These are phyloP conservation scores for Daldinia decipiens DNA, from an alignment of 495 filamentous ascomycete genomes.

Conservation along the genomic window DNA sequence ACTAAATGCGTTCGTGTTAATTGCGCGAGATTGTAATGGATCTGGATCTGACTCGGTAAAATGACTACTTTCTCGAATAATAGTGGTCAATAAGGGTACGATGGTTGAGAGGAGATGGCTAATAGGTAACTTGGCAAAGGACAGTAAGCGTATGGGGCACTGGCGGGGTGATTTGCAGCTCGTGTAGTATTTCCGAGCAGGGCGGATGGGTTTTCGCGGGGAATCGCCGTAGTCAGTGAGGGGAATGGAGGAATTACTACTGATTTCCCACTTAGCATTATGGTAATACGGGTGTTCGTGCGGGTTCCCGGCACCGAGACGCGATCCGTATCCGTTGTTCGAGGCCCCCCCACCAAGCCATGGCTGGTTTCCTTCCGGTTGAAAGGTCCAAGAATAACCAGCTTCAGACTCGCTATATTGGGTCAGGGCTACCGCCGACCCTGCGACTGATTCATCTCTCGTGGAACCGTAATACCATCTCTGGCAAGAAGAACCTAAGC, in stretches of 20 bases:
- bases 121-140: constrained; percentile 20
- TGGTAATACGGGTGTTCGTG: constrained; percentile 11
- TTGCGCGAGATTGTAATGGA: neutral
- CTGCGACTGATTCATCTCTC: constrained; percentile 21
- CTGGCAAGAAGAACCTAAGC: constrained; percentile 16
- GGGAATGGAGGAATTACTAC: constrained; percentile 16
- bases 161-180: neutral
- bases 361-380: constrained; percentile 15
- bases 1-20: constrained; percentile 8
- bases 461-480: constrained; percentile 40
- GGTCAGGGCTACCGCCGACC: constrained; percentile 16
- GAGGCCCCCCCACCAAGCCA: constrained; percentile 22
- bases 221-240: neutral
- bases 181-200: constrained; percentile 10
- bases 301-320: constrained; percentile 3
- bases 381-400: constrained; percentile 24
- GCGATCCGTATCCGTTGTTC: neutral
- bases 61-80: constrained; percentile 26
- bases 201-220: constrained; percentile 2
- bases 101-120: constrained; percentile 26
- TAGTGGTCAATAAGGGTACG: constrained; percentile 24
- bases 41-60: neutral
- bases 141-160: constrained; percentile 21
- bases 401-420: constrained; percentile 36
- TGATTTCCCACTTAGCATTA: constrained; percentile 28